Percentiles rank a stretch among this genome's conserved stretches.
These are phyloP conservation scores for Ceraceosorus guamensis DNA, from an alignment of 1,284 basidiomycete genomes.

Conservation along the genomic window DNA sequence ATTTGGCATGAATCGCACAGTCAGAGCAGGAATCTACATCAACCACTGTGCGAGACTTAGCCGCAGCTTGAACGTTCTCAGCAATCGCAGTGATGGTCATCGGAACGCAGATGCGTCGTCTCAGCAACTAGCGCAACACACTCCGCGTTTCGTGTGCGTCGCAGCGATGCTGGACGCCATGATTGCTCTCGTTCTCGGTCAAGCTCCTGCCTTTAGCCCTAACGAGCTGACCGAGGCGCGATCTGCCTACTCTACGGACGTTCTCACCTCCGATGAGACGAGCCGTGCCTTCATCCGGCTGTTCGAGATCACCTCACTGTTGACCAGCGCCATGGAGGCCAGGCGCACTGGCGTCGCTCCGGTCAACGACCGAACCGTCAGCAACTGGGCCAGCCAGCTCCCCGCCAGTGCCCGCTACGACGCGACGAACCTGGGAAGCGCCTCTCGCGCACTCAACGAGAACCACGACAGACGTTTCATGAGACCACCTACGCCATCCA, in stretches of 20 bases:
- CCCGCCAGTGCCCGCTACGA: slow-evolving; percentile 50
- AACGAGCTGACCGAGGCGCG: slow-evolving; percentile 30
- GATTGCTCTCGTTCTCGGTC: slow-evolving; percentile 40
- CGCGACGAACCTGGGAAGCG: slow-evolving; percentile 49
- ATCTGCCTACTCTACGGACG: neutral
- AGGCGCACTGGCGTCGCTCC: neutral
- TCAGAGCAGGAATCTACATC: slow-evolving; percentile 49
- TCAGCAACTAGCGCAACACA: slow-evolving; percentile 43
- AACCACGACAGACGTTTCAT: slow-evolving; percentile 3
- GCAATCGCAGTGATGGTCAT: slow-evolving; percentile 15
- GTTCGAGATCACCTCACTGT: slow-evolving; percentile 48
- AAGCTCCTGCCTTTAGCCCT: slow-evolving; percentile 38
- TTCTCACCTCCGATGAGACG: slow-evolving; percentile 2
- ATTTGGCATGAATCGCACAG: slow-evolving; percentile 47
- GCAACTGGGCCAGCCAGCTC: slow-evolving; percentile 50
- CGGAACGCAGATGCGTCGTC: slow-evolving; percentile 30
- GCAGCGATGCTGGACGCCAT: slow-evolving; percentile 49
- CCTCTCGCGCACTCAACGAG: slow-evolving; percentile 40
- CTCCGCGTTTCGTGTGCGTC: slow-evolving; percentile 49
- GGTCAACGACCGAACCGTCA: slow-evolving; percentile 16
- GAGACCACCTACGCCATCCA: slow-evolving; percentile 14
- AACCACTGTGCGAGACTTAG: slow-evolving; percentile 22
- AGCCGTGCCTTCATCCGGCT: slow-evolving; percentile 49
- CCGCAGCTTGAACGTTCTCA: slow-evolving; percentile 18
- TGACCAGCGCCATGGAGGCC: slow-evolving; percentile 48